Percentiles rank a stretch among this genome's conserved stretches.
These are phyloP conservation scores for Microdochium trichocladiopsis DNA, from an alignment of 2,329 filamentous ascomycete genomes.

Conservation along the genomic window DNA sequence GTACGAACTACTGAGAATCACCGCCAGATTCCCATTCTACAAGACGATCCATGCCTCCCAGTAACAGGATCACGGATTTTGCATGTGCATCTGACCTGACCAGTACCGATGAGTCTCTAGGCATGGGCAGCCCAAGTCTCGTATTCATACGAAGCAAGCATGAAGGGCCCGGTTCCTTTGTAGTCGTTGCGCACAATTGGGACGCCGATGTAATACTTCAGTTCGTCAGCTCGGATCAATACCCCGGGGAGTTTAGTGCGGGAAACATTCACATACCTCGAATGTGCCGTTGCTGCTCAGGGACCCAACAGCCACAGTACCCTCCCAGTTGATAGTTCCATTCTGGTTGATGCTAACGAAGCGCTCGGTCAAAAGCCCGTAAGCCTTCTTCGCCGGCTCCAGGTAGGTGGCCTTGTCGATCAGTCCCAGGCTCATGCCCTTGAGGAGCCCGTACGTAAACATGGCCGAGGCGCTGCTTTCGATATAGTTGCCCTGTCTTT, in stretches of 20 bases:
- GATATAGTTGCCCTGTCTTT: constrained; percentile 47
- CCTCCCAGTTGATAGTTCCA: constrained; percentile 40
- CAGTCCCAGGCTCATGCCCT: constrained; percentile 31
- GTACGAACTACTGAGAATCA: too few relatives aligned
- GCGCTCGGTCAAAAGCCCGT: constrained; percentile 31
- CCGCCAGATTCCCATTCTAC: too few relatives aligned
- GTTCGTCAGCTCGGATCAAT: background rate
- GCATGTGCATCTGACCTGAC: too few relatives aligned
- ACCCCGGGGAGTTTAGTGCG: constrained; percentile 1
- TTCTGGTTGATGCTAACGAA: constrained; percentile 38
- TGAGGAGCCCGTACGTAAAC: constrained; percentile 46
- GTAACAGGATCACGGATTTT: too few relatives aligned
- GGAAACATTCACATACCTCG: constrained; percentile 29
- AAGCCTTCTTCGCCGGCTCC: constrained; percentile 31
- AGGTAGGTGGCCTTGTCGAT: constrained; percentile 22
- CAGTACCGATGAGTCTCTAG: too few relatives aligned
- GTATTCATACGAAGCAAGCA: constrained; percentile 27
- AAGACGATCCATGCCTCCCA: too few relatives aligned
- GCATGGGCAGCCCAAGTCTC: constrained; percentile 9
- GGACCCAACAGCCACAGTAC: constrained; percentile 43
- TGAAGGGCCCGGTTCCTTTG: constrained; percentile 30
- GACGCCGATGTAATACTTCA: constrained; percentile 32
- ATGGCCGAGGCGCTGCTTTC: constrained; percentile 53
- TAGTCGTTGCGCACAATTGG: constrained; percentile 27
- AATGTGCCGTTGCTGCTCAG: constrained; percentile 38